These are phyloP conservation scores for Tulasnella calospora DNA, from an alignment of 768 basidiomycete species.

Conservation along the genomic window DNA sequence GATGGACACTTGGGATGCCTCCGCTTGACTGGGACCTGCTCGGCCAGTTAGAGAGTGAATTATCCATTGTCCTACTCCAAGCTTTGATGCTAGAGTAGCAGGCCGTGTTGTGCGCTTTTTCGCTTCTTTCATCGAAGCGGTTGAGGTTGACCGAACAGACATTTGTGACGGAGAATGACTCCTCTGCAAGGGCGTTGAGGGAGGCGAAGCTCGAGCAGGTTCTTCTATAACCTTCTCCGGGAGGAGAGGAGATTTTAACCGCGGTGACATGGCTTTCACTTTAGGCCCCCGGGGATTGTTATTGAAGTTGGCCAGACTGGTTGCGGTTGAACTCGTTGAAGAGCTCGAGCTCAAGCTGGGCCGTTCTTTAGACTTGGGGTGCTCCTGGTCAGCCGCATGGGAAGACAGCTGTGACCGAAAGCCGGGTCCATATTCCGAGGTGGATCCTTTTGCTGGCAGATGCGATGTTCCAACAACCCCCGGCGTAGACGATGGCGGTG, in stretches of 20 bases:
- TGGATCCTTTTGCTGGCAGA: slow-evolving; percentile 31
- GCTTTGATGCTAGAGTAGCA: no score
- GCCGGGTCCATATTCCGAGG: not conserved
- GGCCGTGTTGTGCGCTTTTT: not conserved
- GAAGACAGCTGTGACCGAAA: slow-evolving; percentile 15
- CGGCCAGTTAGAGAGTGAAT: slow-evolving; percentile 17
- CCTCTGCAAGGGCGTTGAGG: not conserved
- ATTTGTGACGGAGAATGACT: slow-evolving; percentile 63
- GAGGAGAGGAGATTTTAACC: slow-evolving; percentile 9
- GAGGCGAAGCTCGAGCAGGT: not conserved
- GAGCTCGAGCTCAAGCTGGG: slow-evolving; percentile 1
- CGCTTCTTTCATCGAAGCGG: slow-evolving; percentile 39
- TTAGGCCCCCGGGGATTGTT: not conserved
- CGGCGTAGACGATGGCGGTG: slow-evolving; percentile 30
- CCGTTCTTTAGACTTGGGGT: not conserved
- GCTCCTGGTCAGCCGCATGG: not conserved
- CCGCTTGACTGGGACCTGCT: slow-evolving; percentile 23
- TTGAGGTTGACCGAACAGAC: slow-evolving; percentile 56
- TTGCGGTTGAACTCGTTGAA: slow-evolving; percentile 17
- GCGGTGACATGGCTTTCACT: not conserved
- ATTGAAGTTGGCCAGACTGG: slow-evolving; percentile 18
- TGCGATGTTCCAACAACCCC: slow-evolving; percentile 43
- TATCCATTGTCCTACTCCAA: slow-evolving; percentile 23
- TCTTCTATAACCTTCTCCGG: not conserved
- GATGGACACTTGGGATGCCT: slow-evolving; percentile 25